Evolutionary conservation across 2,329 filamentous ascomycete species (phyloP).

Genomic region (Alternaria angustiovoidea): DNA sequence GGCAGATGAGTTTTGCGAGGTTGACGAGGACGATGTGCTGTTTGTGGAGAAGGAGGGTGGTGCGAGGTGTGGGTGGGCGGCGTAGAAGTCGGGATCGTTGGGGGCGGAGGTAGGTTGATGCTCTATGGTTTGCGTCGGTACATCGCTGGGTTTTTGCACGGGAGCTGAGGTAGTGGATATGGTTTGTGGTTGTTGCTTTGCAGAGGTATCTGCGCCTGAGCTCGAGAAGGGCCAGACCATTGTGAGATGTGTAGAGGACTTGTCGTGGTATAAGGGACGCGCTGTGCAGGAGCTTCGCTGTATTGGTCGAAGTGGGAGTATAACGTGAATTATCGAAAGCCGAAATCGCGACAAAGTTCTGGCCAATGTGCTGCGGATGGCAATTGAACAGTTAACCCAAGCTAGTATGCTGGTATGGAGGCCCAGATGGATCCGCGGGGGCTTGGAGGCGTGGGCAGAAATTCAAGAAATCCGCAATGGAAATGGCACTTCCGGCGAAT

Average conservation of each 20-base stretch:
- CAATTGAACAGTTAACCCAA: no score
- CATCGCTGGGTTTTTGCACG: conserved; percentile 13
- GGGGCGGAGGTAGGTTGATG: conserved; percentile 49
- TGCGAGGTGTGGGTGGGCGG: conserved; percentile 61
- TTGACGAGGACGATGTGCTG: conserved; percentile 17
- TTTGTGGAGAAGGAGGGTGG: conserved; percentile 30
- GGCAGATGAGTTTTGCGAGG: conserved; percentile 2
- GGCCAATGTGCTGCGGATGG: neutral
- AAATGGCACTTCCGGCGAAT: conserved; percentile 33
- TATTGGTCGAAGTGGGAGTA: neutral
- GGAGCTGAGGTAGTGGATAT: conserved; percentile 6
- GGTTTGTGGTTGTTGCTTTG: conserved; percentile 26
- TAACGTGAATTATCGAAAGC: neutral
- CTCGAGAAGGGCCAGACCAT: conserved; percentile 37
- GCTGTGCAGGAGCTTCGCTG: neutral
- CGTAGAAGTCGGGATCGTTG: conserved; percentile 61
- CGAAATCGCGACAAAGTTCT: neutral
- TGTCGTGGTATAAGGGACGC: neutral
- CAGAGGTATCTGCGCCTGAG: conserved; percentile 20
- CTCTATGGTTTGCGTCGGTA: conserved; percentile 21
- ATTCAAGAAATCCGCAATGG: conserved; percentile 22
- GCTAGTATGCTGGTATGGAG: neutral
- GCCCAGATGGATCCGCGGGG: conserved; percentile 8
- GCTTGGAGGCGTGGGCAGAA: conserved; percentile 13
- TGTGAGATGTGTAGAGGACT: neutral